These are phyloP conservation scores for Boletus eberwhitei DNA, from an alignment of 768 basidiomycete species.

Conservation along the genomic window DNA sequence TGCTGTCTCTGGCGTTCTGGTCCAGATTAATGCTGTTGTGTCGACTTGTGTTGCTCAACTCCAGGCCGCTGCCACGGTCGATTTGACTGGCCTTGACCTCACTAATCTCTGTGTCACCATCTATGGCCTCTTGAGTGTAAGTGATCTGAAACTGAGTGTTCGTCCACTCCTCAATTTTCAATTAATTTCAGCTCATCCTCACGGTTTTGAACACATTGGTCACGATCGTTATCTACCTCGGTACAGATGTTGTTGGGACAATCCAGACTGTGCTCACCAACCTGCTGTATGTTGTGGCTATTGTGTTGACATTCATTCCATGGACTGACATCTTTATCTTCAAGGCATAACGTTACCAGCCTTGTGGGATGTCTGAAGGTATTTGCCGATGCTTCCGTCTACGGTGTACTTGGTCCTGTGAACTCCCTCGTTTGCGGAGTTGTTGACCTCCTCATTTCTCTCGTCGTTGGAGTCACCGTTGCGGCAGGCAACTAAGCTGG, in stretches of 20 bases:
- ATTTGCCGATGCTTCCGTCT: constrained; percentile 1
- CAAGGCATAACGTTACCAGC: background rate
- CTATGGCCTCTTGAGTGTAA: constrained; percentile 3
- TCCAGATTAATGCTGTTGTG: constrained; percentile 10
- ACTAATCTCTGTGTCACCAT: constrained; percentile 1
- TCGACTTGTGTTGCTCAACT: constrained; percentile 6
- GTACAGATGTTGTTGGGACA: background rate
- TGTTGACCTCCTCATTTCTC: background rate
- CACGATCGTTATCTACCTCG: background rate
- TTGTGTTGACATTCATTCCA: background rate
- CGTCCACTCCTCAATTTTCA: background rate
- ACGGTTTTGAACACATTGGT: constrained; percentile 6
- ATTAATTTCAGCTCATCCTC: constrained; percentile 1
- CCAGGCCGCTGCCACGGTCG: constrained; percentile 2
- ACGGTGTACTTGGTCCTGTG: constrained; percentile 9
- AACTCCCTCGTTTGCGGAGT: background rate
- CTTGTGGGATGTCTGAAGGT: constrained; percentile 14
- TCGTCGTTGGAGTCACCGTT: background rate
- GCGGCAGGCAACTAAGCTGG: background rate
- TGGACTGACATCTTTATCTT: background rate
- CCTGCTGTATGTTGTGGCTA: constrained; percentile 11
- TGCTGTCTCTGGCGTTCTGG: constrained; percentile 5
- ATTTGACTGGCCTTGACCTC: constrained; percentile 10
- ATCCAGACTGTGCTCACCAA: constrained; percentile 1
- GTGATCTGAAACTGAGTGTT: background rate